phyloP scores from a whole-genome alignment of 2,329 filamentous ascomycete species.

The Tolypocladium paradoxum region DNA sequence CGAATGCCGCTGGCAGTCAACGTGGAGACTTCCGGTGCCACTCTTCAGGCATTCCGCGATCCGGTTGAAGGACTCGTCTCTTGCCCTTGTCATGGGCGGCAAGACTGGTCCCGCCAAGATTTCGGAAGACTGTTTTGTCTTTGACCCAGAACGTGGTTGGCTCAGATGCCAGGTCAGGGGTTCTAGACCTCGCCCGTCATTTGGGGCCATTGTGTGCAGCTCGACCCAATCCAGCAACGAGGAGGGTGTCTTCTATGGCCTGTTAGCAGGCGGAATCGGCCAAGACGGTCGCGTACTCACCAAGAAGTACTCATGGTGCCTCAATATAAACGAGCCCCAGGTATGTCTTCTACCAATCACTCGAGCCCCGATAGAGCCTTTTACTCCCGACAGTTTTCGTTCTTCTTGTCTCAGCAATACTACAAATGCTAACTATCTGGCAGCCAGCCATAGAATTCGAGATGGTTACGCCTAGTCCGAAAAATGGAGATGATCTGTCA shows the following conservation, averaged over 20 bases:
- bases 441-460: conserved; percentile 18
- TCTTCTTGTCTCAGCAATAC: neutral
- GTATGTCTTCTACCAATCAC: conserved; percentile 16
- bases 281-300: conserved; percentile 50
- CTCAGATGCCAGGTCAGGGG: conserved; percentile 27
- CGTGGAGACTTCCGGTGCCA: conserved; percentile 55
- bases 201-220: conserved; percentile 31
- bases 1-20: conserved; percentile 46
- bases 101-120: conserved; percentile 38
- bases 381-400: neutral
- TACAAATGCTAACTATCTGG: neutral
- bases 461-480: neutral
- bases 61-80: conserved; percentile 33
- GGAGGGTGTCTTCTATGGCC: conserved; percentile 36
- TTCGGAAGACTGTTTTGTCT: conserved; percentile 44
- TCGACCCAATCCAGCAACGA: conserved; percentile 8
- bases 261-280: conserved; percentile 63
- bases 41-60: conserved; percentile 67
- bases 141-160: conserved; percentile 37
- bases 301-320: conserved; percentile 55
- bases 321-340: conserved; percentile 28
- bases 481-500: conserved; percentile 9
- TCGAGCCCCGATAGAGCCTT: neutral
- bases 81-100: conserved; percentile 51
- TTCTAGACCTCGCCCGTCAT: conserved; percentile 23